Evolutionary conservation across 257 asterid genomes (phyloP), one percentile per base, ranked within the genome.

Genomic region (Scutellaria minor): DNA sequence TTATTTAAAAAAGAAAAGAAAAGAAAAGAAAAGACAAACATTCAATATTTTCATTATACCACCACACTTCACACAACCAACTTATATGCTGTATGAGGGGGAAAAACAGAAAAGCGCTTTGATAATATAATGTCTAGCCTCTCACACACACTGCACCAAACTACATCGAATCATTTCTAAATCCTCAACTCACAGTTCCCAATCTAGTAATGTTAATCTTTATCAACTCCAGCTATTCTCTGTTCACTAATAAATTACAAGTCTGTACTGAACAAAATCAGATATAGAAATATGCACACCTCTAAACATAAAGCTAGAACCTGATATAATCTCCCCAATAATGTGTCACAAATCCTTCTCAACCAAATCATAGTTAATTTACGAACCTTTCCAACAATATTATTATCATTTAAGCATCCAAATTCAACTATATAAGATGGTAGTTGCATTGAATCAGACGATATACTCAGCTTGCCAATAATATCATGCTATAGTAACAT

Each of bases 221-320:
- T 47, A 13, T 41, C 14, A 66, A 65, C 58, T 48, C 22, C 42
- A 46, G 9, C 22, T 47, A 55, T 68, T 73, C 48, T 51, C 65
- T 41, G 54, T 54, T 60, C 66, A 5, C 31, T 51, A 41, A 7
- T 27, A 12, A 63, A 55, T 64, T 39, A 53, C 14, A 68, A 6
- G n/a, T 47, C 64, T 54, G 37, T 13, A 61, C 3, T 10, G 41
- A 63, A 44, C 61, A 53, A 12, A n/a, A 59, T 53, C 45, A 41
- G 24, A 50, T 27, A 53, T 22, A 72, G 46, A 62, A 46, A 48
- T 13, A n/a, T 18, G 7, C 56, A 69, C 54, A 64, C 64, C 65
- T 24, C 68, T 41, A 68, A 35, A 10, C 65, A 40, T 53, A 53
- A 39, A 57, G 22, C 37, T 51, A 37, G 31, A 40, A 47, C 66